Base-by-base conservation (phyloP, 225 moss, liverwort and hornwort species). In the Antitrichia curtipendula region DNA sequence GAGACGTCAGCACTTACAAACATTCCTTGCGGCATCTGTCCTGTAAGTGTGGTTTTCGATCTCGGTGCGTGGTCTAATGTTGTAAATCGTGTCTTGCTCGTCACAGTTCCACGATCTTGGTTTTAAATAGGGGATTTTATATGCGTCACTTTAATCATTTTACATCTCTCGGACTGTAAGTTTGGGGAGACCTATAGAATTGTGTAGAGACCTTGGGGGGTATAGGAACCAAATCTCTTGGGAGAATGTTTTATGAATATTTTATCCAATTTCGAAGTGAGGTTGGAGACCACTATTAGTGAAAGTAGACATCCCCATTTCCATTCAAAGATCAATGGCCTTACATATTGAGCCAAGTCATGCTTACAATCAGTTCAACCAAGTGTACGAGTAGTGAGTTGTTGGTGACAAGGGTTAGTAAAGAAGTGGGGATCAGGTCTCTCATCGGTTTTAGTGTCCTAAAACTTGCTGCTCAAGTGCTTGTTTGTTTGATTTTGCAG, bases 1-100 rank as follows among this genome's bases (percentile, higher is more conserved):
- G 97, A 98, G 85, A 89, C 94, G 29, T 98, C 98, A 76, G 95
- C 98, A 62, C 95, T 98, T 52, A 96, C 98, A 77, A 96, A 86
- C 86, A 91, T 98, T 84, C 98, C 98, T 68, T 98, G 98, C 72
- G 98, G 98, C 75, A 92, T 97, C 64, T 98, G 98, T 88, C 95
- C 96, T 90, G 97, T 97, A 92, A 87, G 88, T 88, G 31, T 69
- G 63, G 57, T 73, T 54, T 63, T 34, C 49, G 16, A 45, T 78
- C 54, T 86, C 12, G 47, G 10, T 74, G 83, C 25, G 27, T 54
- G 56, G 15, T 36, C 36, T 23, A 65, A 25, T 71, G 63, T 70
- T 69, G 27, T 58, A 71, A 16, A 31, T 58, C 58, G 5, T 71
- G 49, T 80, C 34, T 80, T 36, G 60, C 41, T 61, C 36, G 70